phyloP scores from a whole-genome alignment of 768 basidiomycete genomes.

The Mycena haematopus region DNA sequence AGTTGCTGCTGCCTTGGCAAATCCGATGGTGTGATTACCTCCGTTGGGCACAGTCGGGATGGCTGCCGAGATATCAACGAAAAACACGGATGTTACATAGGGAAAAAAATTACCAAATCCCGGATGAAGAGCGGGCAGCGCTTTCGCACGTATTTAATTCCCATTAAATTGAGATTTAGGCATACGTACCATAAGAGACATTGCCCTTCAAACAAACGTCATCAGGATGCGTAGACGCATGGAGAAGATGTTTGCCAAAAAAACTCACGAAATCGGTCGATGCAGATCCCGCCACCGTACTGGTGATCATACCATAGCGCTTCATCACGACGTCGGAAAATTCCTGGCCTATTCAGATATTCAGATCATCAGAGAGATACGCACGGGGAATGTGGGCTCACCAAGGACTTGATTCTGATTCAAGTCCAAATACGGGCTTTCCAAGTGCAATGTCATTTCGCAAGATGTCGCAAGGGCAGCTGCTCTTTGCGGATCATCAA shows the following conservation, averaged over 20 bases:
- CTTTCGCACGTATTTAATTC: conserved; percentile 42
- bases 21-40: conserved; percentile 78
- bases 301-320: conserved; percentile 47
- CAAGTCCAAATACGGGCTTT: conserved; percentile 58
- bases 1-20: conserved; percentile 64
- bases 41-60: conserved; percentile 76
- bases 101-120: conserved; percentile 50
- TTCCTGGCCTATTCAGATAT: conserved; percentile 54
- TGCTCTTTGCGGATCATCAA: conserved; percentile 51
- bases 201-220: conserved; percentile 62
- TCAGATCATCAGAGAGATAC: conserved; percentile 1
- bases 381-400: conserved; percentile 34
- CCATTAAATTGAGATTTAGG: conserved; percentile 16
- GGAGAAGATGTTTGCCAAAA: conserved; percentile 14
- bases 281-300: conserved; percentile 47
- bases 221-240: conserved; percentile 18
- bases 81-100: conserved; percentile 33
- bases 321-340: conserved; percentile 54
- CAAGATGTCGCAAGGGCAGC: conserved; percentile 71
- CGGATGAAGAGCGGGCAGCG: conserved; percentile 69
- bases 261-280: conserved; percentile 81
- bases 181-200: conserved; percentile 63
- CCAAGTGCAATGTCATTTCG: conserved; percentile 50
- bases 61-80: conserved; percentile 44
- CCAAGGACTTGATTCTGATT: conserved; percentile 64